These are phyloP conservation scores for Globomyces sp. DNA, from an alignment of 371 early-diverging fungal species.

Conservation along the genomic window DNA sequence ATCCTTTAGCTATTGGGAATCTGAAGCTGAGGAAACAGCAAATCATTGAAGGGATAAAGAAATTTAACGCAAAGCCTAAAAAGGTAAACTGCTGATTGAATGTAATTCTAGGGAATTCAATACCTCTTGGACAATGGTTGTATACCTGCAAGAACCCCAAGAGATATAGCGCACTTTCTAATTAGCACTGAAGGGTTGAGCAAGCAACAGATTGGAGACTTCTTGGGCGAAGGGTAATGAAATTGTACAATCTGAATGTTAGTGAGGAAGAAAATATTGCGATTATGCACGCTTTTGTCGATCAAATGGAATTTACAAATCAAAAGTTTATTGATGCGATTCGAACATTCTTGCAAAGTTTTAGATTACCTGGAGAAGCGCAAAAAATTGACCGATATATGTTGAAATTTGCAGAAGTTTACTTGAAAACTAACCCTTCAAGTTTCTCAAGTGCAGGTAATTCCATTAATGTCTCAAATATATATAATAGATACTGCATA, in stretches of 20 bases:
- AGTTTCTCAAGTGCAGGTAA: constrained; percentile 32
- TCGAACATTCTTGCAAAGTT: constrained; percentile 85
- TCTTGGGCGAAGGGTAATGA: constrained; percentile 79
- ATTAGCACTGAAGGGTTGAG: constrained; percentile 72
- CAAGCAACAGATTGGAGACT: constrained; percentile 91
- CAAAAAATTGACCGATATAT: constrained; percentile 98
- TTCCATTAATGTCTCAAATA: too few relatives aligned
- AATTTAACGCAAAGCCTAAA: constrained; percentile 88
- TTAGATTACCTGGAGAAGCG: constrained; percentile 96
- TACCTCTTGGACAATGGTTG: constrained; percentile 64
- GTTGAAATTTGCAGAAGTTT: constrained; percentile 95
- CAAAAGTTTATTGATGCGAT: constrained; percentile 82
- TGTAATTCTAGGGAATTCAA: constrained; percentile 62
- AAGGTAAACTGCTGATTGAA: constrained; percentile 38
- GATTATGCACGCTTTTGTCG: constrained; percentile 95
- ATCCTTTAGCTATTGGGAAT: constrained; percentile 70
- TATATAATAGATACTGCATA: constrained; percentile 73
- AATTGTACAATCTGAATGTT: not conserved
- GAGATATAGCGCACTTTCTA: constrained; percentile 72
- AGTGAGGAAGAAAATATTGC: constrained; percentile 79
- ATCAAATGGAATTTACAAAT: constrained; percentile 78
- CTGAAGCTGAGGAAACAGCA: constrained; percentile 79
- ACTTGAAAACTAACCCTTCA: constrained; percentile 74
- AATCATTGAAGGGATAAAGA: constrained; percentile 71
- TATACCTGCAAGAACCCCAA: constrained; percentile 55